These are phyloP conservation scores for Lineolata rhizophorae DNA, from an alignment of 495 filamentous ascomycete genomes.

Conservation along the genomic window DNA sequence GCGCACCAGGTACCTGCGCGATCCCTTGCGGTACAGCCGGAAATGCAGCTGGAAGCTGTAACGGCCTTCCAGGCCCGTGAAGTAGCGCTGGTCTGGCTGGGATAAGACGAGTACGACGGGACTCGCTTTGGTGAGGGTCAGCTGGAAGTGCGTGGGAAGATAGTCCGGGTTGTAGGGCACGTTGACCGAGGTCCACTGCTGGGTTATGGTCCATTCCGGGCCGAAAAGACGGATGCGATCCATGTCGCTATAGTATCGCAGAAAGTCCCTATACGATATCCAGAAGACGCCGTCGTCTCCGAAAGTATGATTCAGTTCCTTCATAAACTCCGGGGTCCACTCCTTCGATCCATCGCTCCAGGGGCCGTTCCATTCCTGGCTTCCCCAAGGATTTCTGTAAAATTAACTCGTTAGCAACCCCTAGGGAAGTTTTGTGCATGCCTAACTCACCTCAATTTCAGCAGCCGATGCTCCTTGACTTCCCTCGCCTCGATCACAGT, in stretches of 20 bases:
- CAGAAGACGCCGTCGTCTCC: slow-evolving; percentile 72
- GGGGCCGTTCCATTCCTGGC: slow-evolving; percentile 39
- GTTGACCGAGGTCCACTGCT: slow-evolving; percentile 65
- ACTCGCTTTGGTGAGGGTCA: slow-evolving; percentile 41
- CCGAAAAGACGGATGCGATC: slow-evolving; percentile 80
- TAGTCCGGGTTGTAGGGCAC: slow-evolving; percentile 79
- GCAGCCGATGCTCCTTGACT: neutral
- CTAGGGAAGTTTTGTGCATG: no score
- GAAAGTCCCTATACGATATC: slow-evolving; percentile 60
- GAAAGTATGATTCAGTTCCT: slow-evolving; percentile 56
- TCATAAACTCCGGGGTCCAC: slow-evolving; percentile 79
- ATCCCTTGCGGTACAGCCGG: slow-evolving; percentile 56
- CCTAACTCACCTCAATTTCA: no score
- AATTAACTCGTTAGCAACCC: no score
- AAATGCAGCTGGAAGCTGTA: slow-evolving; percentile 63
- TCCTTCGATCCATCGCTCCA: slow-evolving; percentile 59
- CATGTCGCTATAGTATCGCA: slow-evolving; percentile 62
- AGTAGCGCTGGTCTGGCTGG: slow-evolving; percentile 76
- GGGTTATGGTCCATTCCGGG: slow-evolving; percentile 58
- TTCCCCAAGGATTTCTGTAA: slow-evolving; percentile 76
- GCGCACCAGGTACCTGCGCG: slow-evolving; percentile 70
- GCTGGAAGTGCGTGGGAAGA: slow-evolving; percentile 58
- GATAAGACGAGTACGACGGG: slow-evolving; percentile 61
- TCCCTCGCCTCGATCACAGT: neutral
- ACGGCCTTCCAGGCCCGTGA: slow-evolving; percentile 59